phyloP scores from a whole-genome alignment of 768 basidiomycete species.

The Hygrophorus russula region DNA sequence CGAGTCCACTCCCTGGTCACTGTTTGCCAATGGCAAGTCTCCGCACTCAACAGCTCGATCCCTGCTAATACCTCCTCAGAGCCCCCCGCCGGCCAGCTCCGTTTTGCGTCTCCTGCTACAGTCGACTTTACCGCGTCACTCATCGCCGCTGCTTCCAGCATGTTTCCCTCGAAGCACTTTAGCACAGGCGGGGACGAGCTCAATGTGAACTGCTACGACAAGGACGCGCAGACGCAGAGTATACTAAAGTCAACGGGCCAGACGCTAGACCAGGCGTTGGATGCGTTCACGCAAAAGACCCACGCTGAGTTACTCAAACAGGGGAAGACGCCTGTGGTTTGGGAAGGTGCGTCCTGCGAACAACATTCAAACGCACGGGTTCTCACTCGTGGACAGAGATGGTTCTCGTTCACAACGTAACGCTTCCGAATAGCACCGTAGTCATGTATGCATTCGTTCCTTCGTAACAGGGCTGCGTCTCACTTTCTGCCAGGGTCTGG shows the following conservation, averaged over 20 bases:
- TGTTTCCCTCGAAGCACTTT: constrained; percentile 51
- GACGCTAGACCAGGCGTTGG: constrained; percentile 55
- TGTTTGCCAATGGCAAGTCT: constrained; percentile 38
- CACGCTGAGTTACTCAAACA: constrained; percentile 41
- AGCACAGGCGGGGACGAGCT: constrained; percentile 80
- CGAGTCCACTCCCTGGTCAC: constrained; percentile 41
- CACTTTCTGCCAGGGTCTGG: constrained; percentile 45
- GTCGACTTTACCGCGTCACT: constrained; percentile 47
- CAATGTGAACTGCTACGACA: constrained; percentile 51
- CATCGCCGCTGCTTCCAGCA: constrained; percentile 38
- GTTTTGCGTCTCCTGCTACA: constrained; percentile 51
- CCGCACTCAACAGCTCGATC: background rate
- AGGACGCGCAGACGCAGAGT: constrained; percentile 49
- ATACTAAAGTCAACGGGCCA: constrained; percentile 36
- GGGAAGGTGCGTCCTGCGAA: constrained; percentile 43
- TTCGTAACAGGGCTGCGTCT: background rate
- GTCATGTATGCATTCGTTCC: constrained; percentile 33
- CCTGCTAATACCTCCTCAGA: constrained; percentile 20
- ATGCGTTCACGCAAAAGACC: constrained; percentile 46
- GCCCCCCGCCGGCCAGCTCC: constrained; percentile 77
- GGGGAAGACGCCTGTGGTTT: constrained; percentile 73
- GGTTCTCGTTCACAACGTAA: constrained; percentile 45
- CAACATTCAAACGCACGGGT: constrained; percentile 11
- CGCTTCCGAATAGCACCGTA: constrained; percentile 36
- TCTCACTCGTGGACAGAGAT: constrained; percentile 43